Conservation (phyloP, 306 rosid genomes). For the Albizia julibrissin region DNA sequence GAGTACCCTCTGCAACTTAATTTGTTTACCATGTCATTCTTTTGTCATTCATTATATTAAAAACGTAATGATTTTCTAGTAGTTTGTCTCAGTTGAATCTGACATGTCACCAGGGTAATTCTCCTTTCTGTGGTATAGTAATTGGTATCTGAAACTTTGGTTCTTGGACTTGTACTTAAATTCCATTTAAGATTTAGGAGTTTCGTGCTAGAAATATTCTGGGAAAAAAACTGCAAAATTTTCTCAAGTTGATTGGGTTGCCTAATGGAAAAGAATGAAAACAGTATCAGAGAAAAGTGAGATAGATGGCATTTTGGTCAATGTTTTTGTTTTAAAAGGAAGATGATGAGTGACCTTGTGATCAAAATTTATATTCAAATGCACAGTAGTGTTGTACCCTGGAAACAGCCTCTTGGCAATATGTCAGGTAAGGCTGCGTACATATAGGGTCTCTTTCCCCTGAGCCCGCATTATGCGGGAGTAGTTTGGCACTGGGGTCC, state of each 20-base stretch:
- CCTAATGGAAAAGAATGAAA: neutral
- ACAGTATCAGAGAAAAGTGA: neutral
- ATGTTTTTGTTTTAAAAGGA: neutral
- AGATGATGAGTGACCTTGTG: slow-evolving; percentile 10
- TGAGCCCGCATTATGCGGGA: no score
- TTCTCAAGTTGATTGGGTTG: slow-evolving; percentile 12
- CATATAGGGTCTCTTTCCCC: no score
- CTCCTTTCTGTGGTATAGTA: neutral
- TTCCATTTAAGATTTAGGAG: neutral
- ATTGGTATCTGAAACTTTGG: slow-evolving; percentile 2
- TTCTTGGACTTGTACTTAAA: neutral
- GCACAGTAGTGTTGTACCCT: slow-evolving; percentile 17
- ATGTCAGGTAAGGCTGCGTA: no score
- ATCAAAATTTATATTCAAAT: slow-evolving; percentile 25
- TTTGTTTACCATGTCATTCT: neutral
- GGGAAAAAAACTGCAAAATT: neutral
- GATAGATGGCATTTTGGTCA: slow-evolving; percentile 1
- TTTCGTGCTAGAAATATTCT: neutral
- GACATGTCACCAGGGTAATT: neutral
- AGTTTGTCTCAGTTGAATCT: neutral
- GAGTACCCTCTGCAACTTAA: slow-evolving; percentile 39
- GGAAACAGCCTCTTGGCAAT: no score
- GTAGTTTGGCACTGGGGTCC: no score
- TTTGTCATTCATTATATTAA: slow-evolving; percentile 12
- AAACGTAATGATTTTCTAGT: slow-evolving; percentile 5